Base-by-base conservation (phyloP, 1,139 yeast species). In the Geotrichum bryndzae region DNA sequence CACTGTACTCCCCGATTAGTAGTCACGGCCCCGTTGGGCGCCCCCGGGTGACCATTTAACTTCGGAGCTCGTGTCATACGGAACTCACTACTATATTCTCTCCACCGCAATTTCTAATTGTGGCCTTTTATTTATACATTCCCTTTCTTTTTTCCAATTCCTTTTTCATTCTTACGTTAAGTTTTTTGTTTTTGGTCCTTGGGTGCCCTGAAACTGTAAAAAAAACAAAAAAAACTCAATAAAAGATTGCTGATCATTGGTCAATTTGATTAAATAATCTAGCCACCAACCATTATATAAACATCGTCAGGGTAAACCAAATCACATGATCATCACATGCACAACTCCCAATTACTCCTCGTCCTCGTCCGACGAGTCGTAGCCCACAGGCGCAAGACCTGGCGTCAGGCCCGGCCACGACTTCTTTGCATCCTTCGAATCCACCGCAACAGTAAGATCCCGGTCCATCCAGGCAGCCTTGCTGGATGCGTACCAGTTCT, bases 341-440 rank as follows among this genome's bases (percentile, higher is more conserved):
- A 31, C 33, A 51, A 23, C 13, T 23, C 25, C 50, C 11, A 35
- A 31, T 25, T 57, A 41, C 35, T 57, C 51, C 50, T 56, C 62
- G 10, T 59, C 64, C 60, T 68, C 66, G 25, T 69, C 73, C 15
- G 70, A 67, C 35, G 79, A 80, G 60, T 79, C 79, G 67, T 80
- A 81, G 58, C 86, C 96, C 25, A 90, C 95, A 18, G 96, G 96
- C 0, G 96, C 97, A 73, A 90, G 80, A 61, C 97, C 97, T 1
- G 96, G 97, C 0, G 97, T 90, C 63, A 90, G 79, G 15, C 96
- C 96, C 11, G 66, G 67, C 56, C 90, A 86, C 68, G 80, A 81
- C 38, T 61, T 11, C 10, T 8, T n/a, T 27, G 18, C 38, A 25
- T 54, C 56, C 33, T 54, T 54, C 23, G 50, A 22, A 81, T 74